These are phyloP conservation scores for Clavispora fructus DNA, from an alignment of 805 yeast genomes.

Conservation along the genomic window DNA sequence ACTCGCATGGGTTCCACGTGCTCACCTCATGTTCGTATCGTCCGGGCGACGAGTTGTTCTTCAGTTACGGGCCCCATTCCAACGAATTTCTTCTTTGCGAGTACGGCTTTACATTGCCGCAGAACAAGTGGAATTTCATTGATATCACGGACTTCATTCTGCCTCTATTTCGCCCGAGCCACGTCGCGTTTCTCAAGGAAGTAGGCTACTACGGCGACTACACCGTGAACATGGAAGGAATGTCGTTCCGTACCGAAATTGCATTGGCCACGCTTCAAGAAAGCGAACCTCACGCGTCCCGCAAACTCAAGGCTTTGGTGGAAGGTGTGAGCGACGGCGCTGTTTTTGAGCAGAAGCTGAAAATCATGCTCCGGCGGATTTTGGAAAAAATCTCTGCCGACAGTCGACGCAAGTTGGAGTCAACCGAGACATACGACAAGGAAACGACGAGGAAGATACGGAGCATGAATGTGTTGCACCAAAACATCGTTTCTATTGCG, in stretches of 20 bases:
- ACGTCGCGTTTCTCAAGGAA: slow-evolving; percentile 42
- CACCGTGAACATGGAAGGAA: slow-evolving; percentile 46
- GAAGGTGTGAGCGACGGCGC: slow-evolving; percentile 48
- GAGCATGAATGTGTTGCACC: slow-evolving; percentile 20
- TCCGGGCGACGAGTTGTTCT: slow-evolving; percentile 52
- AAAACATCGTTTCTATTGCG: slow-evolving; percentile 23
- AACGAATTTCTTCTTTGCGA: slow-evolving; percentile 79
- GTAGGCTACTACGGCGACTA: slow-evolving; percentile 69
- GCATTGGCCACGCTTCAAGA: slow-evolving; percentile 61
- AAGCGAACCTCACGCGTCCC: slow-evolving; percentile 22
- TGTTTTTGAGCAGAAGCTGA: slow-evolving; percentile 26
- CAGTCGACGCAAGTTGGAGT: slow-evolving; percentile 17
- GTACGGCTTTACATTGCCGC: slow-evolving; percentile 68
- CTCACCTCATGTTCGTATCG: slow-evolving; percentile 23
- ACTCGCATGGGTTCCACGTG: slow-evolving; percentile 50
- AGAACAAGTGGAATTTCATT: slow-evolving; percentile 64
- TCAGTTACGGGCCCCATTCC: slow-evolving; percentile 85
- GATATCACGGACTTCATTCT: slow-evolving; percentile 51
- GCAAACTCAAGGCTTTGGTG: slow-evolving; percentile 32
- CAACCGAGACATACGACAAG: slow-evolving; percentile 12
- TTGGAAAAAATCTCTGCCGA: slow-evolving; percentile 22
- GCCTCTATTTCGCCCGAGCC: slow-evolving; percentile 29
- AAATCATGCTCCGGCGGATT: slow-evolving; percentile 27
- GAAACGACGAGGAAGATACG: slow-evolving; percentile 14
- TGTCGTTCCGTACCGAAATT: slow-evolving; percentile 71